phyloP scores from a whole-genome alignment of 2,329 filamentous ascomycete genomes.

The Phialophora macrospora region DNA sequence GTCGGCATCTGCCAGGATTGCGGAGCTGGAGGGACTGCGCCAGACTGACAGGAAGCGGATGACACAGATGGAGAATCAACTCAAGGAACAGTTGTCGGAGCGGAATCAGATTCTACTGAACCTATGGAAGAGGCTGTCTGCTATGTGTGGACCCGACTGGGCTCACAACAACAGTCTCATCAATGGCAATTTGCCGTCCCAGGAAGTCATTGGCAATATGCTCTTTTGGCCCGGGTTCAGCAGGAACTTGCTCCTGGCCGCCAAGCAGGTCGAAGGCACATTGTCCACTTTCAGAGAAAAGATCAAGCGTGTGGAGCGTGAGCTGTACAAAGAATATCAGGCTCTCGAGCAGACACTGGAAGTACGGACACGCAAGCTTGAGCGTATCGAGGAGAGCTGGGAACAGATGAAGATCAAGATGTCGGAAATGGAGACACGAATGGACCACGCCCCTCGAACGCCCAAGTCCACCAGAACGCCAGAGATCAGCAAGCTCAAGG shows the following conservation, averaged over 20 bases:
- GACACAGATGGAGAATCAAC: constrained; percentile 73
- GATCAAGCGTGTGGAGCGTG: constrained; percentile 83
- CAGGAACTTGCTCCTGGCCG: constrained; percentile 82
- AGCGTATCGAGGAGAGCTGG: constrained; percentile 80
- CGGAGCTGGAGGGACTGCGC: constrained; percentile 82
- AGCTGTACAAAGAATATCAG: constrained; percentile 90
- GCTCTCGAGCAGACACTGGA: constrained; percentile 81
- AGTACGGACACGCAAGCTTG: constrained; percentile 79
- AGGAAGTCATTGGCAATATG: constrained; percentile 84
- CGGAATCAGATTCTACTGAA: constrained; percentile 84
- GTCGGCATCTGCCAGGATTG: constrained; percentile 80
- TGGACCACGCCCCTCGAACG: constrained; percentile 26
- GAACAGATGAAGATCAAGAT: constrained; percentile 59
- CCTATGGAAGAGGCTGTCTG: constrained; percentile 88
- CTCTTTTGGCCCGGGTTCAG: constrained; percentile 78
- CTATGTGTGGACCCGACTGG: constrained; percentile 90
- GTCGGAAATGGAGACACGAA: constrained; percentile 36
- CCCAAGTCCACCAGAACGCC: constrained; percentile 46
- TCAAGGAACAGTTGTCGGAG: constrained; percentile 85
- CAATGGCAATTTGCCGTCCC: constrained; percentile 81
- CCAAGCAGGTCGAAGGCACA: constrained; percentile 84
- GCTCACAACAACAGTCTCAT: constrained; percentile 85
- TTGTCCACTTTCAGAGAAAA: constrained; percentile 77
- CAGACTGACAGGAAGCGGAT: constrained; percentile 79
- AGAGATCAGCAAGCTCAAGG: constrained; percentile 64